Evolutionary conservation across 805 yeast genomes (phyloP).

Genomic region (Yamadazyma laniorum): DNA sequence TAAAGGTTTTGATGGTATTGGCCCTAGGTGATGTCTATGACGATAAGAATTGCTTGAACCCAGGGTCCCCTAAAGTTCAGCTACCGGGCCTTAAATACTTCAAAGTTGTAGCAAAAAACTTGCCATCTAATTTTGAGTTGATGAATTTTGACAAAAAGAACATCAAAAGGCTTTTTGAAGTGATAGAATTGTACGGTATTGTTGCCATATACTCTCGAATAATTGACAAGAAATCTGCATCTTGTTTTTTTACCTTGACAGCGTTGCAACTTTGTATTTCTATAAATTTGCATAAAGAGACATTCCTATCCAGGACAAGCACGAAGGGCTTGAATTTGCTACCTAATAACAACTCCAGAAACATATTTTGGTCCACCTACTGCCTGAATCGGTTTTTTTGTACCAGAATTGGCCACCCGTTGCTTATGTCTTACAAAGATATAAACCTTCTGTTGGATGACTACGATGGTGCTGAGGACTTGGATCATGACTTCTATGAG

Average conservation of each 20-base stretch:
- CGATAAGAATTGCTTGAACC: slow-evolving; percentile 7
- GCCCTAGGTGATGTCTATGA: slow-evolving; percentile 25
- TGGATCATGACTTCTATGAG: slow-evolving; percentile 1
- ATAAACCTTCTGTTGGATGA: slow-evolving; percentile 14
- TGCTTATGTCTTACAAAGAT: slow-evolving; percentile 19
- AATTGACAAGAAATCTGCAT: slow-evolving; percentile 27
- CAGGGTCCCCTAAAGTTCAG: slow-evolving; percentile 6
- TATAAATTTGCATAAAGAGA: slow-evolving; percentile 23
- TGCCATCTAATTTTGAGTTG: slow-evolving; percentile 21
- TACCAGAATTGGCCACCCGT: slow-evolving; percentile 26
- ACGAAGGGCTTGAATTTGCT: slow-evolving; percentile 3
- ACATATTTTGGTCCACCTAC: slow-evolving; percentile 26
- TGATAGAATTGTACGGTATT: slow-evolving; percentile 25
- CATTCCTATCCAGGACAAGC: slow-evolving; percentile 8
- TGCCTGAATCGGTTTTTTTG: slow-evolving; percentile 26
- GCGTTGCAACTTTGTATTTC: slow-evolving; percentile 28
- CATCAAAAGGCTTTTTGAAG: slow-evolving; percentile 17
- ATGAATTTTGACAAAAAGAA: slow-evolving; percentile 14
- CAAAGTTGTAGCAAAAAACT: slow-evolving; percentile 16
- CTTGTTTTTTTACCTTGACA: slow-evolving; percentile 21
- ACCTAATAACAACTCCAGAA: slow-evolving; percentile 9
- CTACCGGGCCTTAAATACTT: slow-evolving; percentile 25
- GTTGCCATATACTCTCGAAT: slow-evolving; percentile 23
- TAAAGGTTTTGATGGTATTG: slow-evolving; percentile 21
- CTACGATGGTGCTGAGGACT: neutral